Percentiles rank a stretch among this genome's conserved stretches.
Conservation (phyloP, 805 yeast species). For the Zygosaccharomyces bisporus region DNA sequence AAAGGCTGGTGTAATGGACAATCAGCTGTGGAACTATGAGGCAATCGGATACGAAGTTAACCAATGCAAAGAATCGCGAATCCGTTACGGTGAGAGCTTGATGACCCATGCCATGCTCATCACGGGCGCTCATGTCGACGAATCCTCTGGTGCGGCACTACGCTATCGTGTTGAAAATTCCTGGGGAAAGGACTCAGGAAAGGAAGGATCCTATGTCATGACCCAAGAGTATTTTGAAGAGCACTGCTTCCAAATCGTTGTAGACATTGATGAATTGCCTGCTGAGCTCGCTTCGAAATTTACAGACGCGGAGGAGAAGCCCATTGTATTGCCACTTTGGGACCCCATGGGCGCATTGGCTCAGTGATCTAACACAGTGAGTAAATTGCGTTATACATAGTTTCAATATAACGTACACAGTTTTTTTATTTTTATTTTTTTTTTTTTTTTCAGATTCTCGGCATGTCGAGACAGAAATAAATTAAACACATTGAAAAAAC, state of each 20-base stretch:
- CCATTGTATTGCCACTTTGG: constrained; percentile 66
- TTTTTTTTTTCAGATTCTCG: neutral
- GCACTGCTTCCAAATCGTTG: constrained; percentile 69
- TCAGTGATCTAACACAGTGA: constrained; percentile 4
- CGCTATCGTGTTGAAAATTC: constrained; percentile 75
- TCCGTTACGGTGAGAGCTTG: constrained; percentile 62
- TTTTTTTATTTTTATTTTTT: neutral
- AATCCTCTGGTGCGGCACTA: constrained; percentile 49
- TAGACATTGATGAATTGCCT: constrained; percentile 48
- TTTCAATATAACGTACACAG: neutral
- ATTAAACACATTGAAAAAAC: constrained; percentile 4
- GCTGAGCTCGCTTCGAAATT: constrained; percentile 37
- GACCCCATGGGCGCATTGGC: constrained; percentile 81
- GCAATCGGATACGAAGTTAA: constrained; percentile 52
- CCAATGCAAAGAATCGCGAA: constrained; percentile 61
- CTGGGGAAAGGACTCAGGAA: constrained; percentile 69
- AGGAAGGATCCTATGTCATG: constrained; percentile 67
- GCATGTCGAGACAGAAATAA: constrained; percentile 1
- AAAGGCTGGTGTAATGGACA: constrained; percentile 67
- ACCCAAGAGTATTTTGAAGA: constrained; percentile 71
- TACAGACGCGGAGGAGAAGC: constrained; percentile 42
- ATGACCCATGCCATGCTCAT: constrained; percentile 93
- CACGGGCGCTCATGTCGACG: constrained; percentile 75
- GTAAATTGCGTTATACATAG: neutral
- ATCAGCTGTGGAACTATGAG: constrained; percentile 62